Evolutionary conservation across 2,329 filamentous ascomycete genomes (phyloP).

Genomic region (Cryphonectria nitschkei): DNA sequence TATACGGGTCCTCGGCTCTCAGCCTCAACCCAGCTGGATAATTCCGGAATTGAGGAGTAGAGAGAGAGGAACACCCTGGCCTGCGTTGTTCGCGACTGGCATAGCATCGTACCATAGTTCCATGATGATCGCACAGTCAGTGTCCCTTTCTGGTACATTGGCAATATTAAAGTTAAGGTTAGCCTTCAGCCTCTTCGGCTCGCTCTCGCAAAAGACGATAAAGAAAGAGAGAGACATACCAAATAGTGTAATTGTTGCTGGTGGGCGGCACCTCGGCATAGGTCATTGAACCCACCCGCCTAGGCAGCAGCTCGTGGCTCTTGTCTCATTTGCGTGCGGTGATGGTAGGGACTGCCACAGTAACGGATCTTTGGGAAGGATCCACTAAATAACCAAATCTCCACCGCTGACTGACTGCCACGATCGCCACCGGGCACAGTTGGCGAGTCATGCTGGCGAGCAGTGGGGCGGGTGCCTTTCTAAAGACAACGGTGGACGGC

Average conservation of each 20-base stretch:
- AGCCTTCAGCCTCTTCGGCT: background rate
- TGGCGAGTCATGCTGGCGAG: background rate
- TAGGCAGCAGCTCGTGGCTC: slow-evolving; percentile 3
- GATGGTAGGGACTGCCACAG: background rate
- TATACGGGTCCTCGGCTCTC: background rate
- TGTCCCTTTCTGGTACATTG: background rate
- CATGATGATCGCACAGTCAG: background rate
- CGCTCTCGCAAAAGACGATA: background rate
- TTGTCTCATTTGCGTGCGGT: background rate
- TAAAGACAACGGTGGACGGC: background rate
- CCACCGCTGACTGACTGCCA: background rate
- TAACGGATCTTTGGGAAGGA: too few species aligned
- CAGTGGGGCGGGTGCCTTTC: background rate
- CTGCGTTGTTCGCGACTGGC: background rate
- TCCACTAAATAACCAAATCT: background rate
- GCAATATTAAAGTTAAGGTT: background rate
- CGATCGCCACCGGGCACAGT: background rate
- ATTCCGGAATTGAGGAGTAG: background rate
- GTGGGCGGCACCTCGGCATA: background rate
- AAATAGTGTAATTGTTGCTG: background rate
- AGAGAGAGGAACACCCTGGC: background rate
- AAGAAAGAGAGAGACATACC: background rate
- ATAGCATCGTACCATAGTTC: background rate
- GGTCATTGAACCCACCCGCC: background rate
- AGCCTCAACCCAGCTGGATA: slow-evolving; percentile 1